phyloP scores from a whole-genome alignment of 345 rosid genomes.

The Camelina hispida region DNA sequence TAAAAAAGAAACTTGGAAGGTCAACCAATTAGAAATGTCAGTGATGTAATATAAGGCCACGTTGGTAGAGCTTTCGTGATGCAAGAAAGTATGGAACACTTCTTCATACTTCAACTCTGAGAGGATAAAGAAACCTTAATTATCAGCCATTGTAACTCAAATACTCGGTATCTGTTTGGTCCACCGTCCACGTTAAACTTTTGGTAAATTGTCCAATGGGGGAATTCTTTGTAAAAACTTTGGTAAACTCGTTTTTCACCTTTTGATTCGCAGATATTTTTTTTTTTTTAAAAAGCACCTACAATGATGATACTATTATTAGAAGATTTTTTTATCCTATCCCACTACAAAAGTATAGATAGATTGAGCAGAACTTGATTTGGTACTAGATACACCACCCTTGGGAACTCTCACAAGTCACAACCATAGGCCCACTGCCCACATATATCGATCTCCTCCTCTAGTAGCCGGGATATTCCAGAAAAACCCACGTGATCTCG shows the following conservation, averaged over 20 bases:
- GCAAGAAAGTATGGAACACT: too few species aligned
- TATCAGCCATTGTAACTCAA: neutral
- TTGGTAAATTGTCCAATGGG: neutral
- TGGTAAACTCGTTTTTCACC: too few species aligned
- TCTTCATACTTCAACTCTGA: too few species aligned
- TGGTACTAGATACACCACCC: neutral
- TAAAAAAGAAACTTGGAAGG: too few species aligned
- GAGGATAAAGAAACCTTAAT: too few species aligned
- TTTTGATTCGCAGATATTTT: too few species aligned
- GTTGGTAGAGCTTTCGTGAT: too few species aligned
- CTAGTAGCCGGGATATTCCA: neutral
- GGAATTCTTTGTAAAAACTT: too few species aligned
- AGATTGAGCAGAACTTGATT: neutral
- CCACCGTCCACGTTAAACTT: neutral
- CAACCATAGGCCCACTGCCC: conserved; percentile 1
- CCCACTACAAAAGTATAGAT: neutral
- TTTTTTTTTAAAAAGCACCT: too few species aligned
- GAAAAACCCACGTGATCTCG: neutral
- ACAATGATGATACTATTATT: too few species aligned
- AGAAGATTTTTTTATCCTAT: neutral
- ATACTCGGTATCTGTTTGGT: neutral
- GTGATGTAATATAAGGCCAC: too few species aligned
- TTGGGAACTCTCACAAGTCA: neutral
- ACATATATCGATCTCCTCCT: neutral
- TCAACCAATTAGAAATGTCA: too few species aligned